Conservation (phyloP, 805 yeast genomes). For the Candida maltosa region DNA sequence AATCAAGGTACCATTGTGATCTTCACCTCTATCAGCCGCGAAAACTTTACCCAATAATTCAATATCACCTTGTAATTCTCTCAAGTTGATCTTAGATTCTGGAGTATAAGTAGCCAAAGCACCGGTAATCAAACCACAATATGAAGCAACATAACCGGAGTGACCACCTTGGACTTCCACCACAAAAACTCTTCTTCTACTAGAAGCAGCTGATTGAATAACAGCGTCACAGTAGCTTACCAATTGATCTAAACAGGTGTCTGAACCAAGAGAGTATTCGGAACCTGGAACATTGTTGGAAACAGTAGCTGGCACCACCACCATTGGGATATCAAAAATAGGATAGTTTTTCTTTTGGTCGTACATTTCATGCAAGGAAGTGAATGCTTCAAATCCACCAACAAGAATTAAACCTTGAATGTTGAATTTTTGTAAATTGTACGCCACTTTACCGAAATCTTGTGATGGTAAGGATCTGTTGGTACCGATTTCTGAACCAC, state of each 20-base stretch:
- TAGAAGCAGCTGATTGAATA: conserved; percentile 74
- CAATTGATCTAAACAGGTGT: conserved; percentile 69
- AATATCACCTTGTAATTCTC: conserved; percentile 64
- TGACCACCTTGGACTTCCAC: conserved; percentile 87
- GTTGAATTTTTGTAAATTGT: conserved; percentile 62
- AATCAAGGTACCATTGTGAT: conserved; percentile 66
- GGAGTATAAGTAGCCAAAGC: conserved; percentile 76
- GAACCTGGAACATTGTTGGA: conserved; percentile 83
- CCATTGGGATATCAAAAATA: conserved; percentile 73
- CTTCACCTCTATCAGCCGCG: conserved; percentile 59
- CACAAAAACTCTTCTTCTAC: conserved; percentile 75
- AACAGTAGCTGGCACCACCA: conserved; percentile 74
- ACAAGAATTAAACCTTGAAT: conserved; percentile 71
- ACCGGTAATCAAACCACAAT: conserved; percentile 66
- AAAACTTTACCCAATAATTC: conserved; percentile 57
- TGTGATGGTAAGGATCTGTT: conserved; percentile 68
- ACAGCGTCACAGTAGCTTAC: conserved; percentile 76
- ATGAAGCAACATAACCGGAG: conserved; percentile 74
- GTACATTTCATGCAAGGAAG: conserved; percentile 66
- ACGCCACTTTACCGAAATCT: conserved; percentile 70
- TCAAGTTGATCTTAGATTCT: conserved; percentile 61
- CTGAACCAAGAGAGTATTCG: conserved; percentile 73
- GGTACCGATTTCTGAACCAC: conserved; percentile 84
- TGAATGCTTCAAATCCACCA: conserved; percentile 82
- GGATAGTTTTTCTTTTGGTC: conserved; percentile 60